These are phyloP conservation scores for Hapsidospora chrysogenum DNA, from an alignment of 495 filamentous ascomycete genomes.

Conservation along the genomic window DNA sequence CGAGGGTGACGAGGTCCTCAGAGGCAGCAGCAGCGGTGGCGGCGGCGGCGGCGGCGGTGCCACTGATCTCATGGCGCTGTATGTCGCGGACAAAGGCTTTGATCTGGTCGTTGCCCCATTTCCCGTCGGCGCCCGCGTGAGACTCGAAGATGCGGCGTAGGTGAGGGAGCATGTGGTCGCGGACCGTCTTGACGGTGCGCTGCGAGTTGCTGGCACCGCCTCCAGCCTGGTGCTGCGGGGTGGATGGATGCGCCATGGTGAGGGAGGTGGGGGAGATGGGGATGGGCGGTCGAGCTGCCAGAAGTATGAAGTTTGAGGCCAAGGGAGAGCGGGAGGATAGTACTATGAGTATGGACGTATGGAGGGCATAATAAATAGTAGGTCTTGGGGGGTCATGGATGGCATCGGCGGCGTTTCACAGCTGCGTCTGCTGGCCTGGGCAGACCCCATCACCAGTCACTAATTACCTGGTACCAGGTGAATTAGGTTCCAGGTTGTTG, in stretches of 20 bases:
- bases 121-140: conserved; percentile 14
- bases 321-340: no score
- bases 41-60: conserved; percentile 12
- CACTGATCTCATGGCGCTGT: conserved; percentile 19
- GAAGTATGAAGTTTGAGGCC: no score
- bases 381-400: no score
- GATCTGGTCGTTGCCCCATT: conserved; percentile 20
- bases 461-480: no score
- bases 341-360: no score
- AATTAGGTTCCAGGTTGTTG: no score
- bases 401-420: no score
- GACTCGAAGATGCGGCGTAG: conserved; percentile 20
- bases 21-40: no score
- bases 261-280: no score
- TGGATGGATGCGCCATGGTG: conserved; percentile 1
- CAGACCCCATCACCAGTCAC: no score
- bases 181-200: conserved; percentile 14
- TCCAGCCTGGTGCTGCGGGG: conserved; percentile 17
- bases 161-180: conserved; percentile 12
- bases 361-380: no score
- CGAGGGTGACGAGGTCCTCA: conserved; percentile 5
- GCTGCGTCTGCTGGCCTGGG: no score
- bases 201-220: conserved; percentile 14
- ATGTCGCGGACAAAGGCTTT: conserved; percentile 17
- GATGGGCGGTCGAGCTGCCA: neutral